Conservation (phyloP, 176 grass and related monocot genomes). For the Lolium perenne region DNA sequence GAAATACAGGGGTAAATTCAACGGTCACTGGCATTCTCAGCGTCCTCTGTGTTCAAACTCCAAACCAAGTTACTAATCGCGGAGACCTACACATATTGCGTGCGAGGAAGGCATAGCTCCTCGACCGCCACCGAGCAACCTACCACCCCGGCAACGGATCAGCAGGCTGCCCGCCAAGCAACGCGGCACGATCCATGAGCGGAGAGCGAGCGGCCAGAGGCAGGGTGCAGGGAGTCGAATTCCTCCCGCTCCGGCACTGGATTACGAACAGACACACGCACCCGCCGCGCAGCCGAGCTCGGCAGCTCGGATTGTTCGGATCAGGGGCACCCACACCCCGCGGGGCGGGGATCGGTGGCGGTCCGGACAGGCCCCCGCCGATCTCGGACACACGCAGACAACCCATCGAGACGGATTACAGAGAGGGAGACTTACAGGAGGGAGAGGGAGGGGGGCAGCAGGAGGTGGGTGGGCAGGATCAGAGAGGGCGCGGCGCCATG, state of each 20-base stretch:
- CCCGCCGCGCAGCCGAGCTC: not conserved
- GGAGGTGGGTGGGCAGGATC: constrained; percentile 11
- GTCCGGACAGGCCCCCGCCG: not conserved
- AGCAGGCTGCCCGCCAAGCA: not conserved
- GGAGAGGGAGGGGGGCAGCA: not conserved
- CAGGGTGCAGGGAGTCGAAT: not conserved
- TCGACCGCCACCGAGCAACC: not conserved
- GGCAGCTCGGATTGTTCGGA: not conserved
- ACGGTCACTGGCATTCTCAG: not conserved
- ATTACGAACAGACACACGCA: not conserved
- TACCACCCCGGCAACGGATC: not conserved
- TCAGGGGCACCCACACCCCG: not conserved
- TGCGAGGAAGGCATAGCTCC: not conserved
- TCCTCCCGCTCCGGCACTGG: not conserved
- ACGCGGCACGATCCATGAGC: not conserved
- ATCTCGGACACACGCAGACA: not conserved
- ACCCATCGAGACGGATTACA: not conserved
- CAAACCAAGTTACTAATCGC: not conserved
- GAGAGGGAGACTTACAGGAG: not conserved
- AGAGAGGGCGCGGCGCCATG: constrained; percentile 44
- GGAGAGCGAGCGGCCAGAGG: not conserved
- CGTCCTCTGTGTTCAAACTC: not conserved
- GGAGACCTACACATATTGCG: not conserved
- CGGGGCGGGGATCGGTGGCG: constrained; percentile 5
- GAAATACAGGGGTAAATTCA: no score